Conservation (phyloP, 495 filamentous ascomycete genomes). For the Aspergillus baeticus region DNA sequence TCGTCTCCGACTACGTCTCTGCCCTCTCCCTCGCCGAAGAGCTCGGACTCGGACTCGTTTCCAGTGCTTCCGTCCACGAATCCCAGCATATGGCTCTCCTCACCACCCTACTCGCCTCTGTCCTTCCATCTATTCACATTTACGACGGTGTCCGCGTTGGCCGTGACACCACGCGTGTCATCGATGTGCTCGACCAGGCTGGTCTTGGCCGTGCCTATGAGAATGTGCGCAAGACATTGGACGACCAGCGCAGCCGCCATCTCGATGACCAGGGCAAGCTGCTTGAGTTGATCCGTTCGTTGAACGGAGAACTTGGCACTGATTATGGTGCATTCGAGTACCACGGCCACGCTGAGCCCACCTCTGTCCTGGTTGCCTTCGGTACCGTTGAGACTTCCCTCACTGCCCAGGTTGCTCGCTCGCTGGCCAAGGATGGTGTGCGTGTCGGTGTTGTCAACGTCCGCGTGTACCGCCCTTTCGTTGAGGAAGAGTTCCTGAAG, state of each 20-base stretch:
- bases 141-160: slow-evolving; percentile 89
- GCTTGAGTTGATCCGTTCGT: slow-evolving; percentile 67
- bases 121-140: slow-evolving; percentile 84
- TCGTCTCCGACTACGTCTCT: slow-evolving; percentile 85
- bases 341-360: slow-evolving; percentile 74
- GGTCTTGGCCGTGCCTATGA: slow-evolving; percentile 71
- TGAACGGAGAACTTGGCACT: slow-evolving; percentile 93
- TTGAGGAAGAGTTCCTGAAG: slow-evolving; percentile 87
- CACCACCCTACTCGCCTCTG: slow-evolving; percentile 74
- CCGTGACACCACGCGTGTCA: slow-evolving; percentile 79
- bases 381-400: slow-evolving; percentile 87
- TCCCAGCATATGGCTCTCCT: slow-evolving; percentile 94
- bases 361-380: slow-evolving; percentile 84
- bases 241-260: slow-evolving; percentile 63
- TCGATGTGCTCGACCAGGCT: slow-evolving; percentile 75
- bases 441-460: slow-evolving; percentile 87
- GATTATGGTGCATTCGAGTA: slow-evolving; percentile 94
- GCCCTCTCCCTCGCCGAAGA: slow-evolving; percentile 85
- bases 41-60: slow-evolving; percentile 80
- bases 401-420: slow-evolving; percentile 74
- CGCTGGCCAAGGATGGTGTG: slow-evolving; percentile 65
- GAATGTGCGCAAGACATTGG: slow-evolving; percentile 59
- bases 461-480: slow-evolving; percentile 89
- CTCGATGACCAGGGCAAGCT: slow-evolving; percentile 73
- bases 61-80: slow-evolving; percentile 83